Evolutionary conservation across 495 filamentous ascomycete genomes (phyloP).

Genomic region (Aspergillus steynii): DNA sequence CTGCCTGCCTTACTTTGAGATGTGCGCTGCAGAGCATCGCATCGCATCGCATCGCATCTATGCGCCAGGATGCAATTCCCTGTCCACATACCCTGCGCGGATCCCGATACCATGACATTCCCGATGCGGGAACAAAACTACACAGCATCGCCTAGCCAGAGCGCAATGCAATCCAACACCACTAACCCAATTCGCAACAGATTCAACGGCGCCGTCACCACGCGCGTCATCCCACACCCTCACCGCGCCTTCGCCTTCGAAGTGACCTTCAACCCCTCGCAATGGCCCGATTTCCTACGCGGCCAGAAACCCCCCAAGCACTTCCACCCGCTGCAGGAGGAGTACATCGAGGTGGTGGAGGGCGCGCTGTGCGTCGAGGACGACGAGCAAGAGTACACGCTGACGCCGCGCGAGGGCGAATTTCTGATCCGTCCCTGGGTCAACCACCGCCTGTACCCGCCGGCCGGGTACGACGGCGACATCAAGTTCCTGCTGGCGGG

Average conservation of each 20-base stretch:
- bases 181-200: neutral
- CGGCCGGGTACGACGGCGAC: neutral
- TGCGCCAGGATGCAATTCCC: neutral
- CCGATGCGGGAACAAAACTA: too few relatives aligned
- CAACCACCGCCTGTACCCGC: slow-evolving; percentile 1
- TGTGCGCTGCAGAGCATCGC: too few relatives aligned
- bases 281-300: neutral
- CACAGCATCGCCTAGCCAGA: too few relatives aligned
- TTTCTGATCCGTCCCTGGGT: neutral
- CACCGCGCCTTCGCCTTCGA: neutral
- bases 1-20: too few relatives aligned
- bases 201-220: slow-evolving; percentile 3
- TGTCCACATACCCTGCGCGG: neutral
- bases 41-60: neutral
- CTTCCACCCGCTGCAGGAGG: slow-evolving; percentile 1
- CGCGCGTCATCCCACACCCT: neutral
- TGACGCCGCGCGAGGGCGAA: neutral
- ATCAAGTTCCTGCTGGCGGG: slow-evolving; percentile 2
- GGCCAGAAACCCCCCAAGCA: neutral
- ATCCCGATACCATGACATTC: too few relatives aligned
- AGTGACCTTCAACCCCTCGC: neutral
- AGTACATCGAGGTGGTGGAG: slow-evolving; percentile 1
- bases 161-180: too few relatives aligned
- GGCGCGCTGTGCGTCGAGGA: neutral
- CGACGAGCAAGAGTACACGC: neutral